Conservation (phyloP, 2,329 filamentous ascomycete genomes). For the Teratosphaeria gauchensis region DNA sequence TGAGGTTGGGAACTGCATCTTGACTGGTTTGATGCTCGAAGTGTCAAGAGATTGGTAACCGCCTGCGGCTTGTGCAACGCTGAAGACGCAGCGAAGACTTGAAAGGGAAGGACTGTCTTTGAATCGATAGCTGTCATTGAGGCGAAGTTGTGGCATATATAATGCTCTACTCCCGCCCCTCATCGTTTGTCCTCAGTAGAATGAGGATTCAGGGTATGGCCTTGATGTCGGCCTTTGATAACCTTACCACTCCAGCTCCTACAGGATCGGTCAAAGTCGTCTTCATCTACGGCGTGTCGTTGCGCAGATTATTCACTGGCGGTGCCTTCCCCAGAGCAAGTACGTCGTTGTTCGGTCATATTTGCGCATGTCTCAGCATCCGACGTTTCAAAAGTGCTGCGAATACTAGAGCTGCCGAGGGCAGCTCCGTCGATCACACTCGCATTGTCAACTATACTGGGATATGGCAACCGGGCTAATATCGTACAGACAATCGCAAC, state of each 20-base stretch:
- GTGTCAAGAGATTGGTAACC: not conserved
- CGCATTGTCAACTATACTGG: no score
- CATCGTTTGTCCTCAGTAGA: not conserved
- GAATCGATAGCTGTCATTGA: not conserved
- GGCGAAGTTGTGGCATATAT: not conserved
- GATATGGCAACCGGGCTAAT: no score
- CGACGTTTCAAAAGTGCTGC: not conserved
- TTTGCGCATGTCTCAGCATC: no score
- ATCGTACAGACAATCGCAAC: not conserved
- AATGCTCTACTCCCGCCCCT: not conserved
- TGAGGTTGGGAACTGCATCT: slow-evolving; percentile 6
- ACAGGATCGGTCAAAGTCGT: no score
- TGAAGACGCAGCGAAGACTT: not conserved
- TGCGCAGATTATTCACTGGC: no score
- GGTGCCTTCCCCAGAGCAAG: no score
- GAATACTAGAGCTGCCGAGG: not conserved
- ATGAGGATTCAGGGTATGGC: not conserved
- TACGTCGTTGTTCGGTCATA: no score
- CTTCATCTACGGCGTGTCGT: no score
- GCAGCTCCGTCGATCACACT: not conserved
- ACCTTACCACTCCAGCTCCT: no score
- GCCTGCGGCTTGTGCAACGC: not conserved
- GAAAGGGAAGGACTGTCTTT: not conserved
- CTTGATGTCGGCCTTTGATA: not conserved
- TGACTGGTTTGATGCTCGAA: not conserved